Evolutionary conservation across 139 green algal genomes (phyloP).

Genomic region (Closterium sp.): DNA sequence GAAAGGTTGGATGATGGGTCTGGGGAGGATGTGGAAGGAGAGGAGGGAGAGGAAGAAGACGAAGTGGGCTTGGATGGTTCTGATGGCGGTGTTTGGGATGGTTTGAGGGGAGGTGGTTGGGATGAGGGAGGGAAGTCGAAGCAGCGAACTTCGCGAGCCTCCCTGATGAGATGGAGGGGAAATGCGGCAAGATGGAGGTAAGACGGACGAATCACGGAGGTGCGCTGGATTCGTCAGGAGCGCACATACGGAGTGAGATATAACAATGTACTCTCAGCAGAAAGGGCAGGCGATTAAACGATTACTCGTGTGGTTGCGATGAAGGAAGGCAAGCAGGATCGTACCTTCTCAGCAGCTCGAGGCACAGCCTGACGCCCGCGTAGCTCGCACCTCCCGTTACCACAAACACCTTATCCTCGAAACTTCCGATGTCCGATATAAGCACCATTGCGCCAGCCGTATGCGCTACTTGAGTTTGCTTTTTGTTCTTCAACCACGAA

Average conservation of each 20-base stretch:
- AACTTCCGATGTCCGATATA: neutral
- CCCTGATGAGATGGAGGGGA: neutral
- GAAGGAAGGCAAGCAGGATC: neutral
- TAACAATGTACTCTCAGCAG: too few species aligned
- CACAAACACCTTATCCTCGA: conserved; percentile 36
- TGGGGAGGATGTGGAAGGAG: neutral
- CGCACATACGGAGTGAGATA: too few species aligned
- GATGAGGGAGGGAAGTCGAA: neutral
- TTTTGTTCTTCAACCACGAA: too few species aligned
- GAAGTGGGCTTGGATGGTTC: neutral
- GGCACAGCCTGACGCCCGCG: conserved; percentile 9
- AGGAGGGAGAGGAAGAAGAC: neutral
- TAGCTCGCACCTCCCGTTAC: conserved; percentile 29
- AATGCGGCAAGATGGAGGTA: neutral
- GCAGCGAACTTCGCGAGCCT: neutral
- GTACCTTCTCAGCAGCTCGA: conserved; percentile 15
- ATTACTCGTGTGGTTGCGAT: too few species aligned
- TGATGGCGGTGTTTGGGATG: neutral
- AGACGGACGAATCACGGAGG: neutral
- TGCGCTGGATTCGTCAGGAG: too few species aligned
- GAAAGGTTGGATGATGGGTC: neutral
- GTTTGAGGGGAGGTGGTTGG: neutral
- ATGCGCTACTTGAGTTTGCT: too few species aligned
- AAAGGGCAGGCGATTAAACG: too few species aligned
- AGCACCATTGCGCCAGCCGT: neutral